Conservation (phyloP, 1,284 basidiomycete genomes). For the Garcileccinum viscosum region DNA sequence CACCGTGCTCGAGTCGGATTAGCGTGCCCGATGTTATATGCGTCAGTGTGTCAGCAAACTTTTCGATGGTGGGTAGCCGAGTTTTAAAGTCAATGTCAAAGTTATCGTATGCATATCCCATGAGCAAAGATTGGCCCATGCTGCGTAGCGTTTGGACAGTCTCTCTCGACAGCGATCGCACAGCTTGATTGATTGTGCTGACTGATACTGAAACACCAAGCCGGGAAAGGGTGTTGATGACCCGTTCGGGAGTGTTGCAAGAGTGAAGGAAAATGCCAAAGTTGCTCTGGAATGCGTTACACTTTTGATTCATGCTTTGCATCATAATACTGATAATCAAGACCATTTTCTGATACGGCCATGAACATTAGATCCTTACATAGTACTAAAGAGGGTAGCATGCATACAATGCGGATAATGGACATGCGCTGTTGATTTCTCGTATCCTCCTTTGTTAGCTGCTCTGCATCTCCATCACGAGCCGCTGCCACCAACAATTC, state of each 20-base stretch:
- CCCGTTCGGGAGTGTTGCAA: not conserved
- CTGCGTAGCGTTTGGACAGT: not conserved
- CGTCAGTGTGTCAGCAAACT: slow-evolving; percentile 26
- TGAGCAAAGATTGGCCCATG: slow-evolving; percentile 24
- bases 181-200: not conserved
- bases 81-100: slow-evolving; percentile 41
- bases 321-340: not conserved
- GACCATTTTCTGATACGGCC: not conserved
- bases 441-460: too few relatives aligned
- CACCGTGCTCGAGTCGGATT: slow-evolving; percentile 30
- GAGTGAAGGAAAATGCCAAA: slow-evolving; percentile 10
- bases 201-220: slow-evolving; percentile 7
- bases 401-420: too few relatives aligned
- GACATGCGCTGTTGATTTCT: too few relatives aligned
- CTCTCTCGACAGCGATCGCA: not conserved
- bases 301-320: slow-evolving; percentile 5
- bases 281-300: slow-evolving; percentile 6
- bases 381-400: too few relatives aligned
- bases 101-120: slow-evolving; percentile 42
- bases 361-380: too few relatives aligned
- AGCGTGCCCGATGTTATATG: slow-evolving; percentile 39
- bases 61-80: slow-evolving; percentile 27
- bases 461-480: too few relatives aligned
- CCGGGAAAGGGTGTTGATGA: slow-evolving; percentile 2
- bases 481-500: too few relatives aligned